phyloP scores from a whole-genome alignment of 2,329 filamentous ascomycete species.

The Trichoderma pleuroti region DNA sequence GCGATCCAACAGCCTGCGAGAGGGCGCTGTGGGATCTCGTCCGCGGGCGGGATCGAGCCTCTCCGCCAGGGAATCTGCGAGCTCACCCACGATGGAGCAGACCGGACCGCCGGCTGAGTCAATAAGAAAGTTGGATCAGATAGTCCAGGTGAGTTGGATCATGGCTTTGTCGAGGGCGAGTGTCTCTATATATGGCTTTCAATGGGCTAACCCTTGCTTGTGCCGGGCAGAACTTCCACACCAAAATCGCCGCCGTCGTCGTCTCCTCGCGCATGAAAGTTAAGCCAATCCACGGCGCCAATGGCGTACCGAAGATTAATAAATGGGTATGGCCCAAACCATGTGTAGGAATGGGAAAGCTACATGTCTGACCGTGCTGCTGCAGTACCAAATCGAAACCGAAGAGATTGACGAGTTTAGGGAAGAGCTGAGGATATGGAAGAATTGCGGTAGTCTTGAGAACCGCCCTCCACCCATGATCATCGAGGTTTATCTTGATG shows the following conservation, averaged over 20 bases:
- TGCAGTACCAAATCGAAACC: slow-evolving; percentile 89
- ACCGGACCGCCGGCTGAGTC: slow-evolving; percentile 60
- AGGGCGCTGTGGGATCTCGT: slow-evolving; percentile 45
- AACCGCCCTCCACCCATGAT: slow-evolving; percentile 78
- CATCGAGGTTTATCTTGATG: slow-evolving; percentile 87
- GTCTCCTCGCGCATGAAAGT: slow-evolving; percentile 76
- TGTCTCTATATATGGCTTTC: background rate
- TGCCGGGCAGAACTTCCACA: slow-evolving; percentile 73
- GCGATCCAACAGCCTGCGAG: slow-evolving; percentile 71
- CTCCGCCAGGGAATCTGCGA: slow-evolving; percentile 37
- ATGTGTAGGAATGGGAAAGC: background rate
- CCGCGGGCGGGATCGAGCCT: slow-evolving; percentile 44
- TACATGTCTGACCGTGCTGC: slow-evolving; percentile 12
- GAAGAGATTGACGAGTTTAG: slow-evolving; percentile 87
- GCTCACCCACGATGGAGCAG: slow-evolving; percentile 49
- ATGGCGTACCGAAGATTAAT: slow-evolving; percentile 61
- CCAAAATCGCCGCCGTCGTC: slow-evolving; percentile 81
- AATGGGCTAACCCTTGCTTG: background rate
- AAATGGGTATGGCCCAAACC: slow-evolving; percentile 68
- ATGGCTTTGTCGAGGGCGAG: background rate
- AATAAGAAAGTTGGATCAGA: slow-evolving; percentile 81
- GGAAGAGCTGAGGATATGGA: slow-evolving; percentile 80
- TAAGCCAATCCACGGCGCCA: slow-evolving; percentile 43
- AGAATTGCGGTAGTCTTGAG: slow-evolving; percentile 69
- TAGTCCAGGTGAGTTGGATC: slow-evolving; percentile 67